phyloP scores from a whole-genome alignment of 371 early-diverging fungal genomes.

The Apophysomyces sp. region DNA sequence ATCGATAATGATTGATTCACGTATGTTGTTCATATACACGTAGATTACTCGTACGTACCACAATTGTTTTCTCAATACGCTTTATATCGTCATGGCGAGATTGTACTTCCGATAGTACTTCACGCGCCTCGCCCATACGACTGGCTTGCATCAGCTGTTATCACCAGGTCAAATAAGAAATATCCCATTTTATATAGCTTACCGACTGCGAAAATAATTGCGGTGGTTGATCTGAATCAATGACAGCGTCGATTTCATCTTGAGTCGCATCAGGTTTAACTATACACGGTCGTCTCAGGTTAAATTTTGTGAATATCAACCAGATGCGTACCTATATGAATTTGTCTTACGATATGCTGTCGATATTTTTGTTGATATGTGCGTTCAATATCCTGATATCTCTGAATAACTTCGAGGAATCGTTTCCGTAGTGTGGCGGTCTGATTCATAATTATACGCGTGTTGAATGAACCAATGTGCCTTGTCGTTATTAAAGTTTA shows the following conservation, averaged over 20 bases:
- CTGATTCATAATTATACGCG: slow-evolving; percentile 22
- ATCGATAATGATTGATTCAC: slow-evolving; percentile 9
- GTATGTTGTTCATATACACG: no score
- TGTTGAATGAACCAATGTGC: neutral
- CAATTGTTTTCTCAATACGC: slow-evolving; percentile 74
- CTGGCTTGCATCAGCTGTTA: slow-evolving; percentile 64
- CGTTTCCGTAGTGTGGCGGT: slow-evolving; percentile 67
- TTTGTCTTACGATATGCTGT: slow-evolving; percentile 79
- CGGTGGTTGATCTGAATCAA: slow-evolving; percentile 65
- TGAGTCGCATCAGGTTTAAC: slow-evolving; percentile 78
- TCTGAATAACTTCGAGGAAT: slow-evolving; percentile 77
- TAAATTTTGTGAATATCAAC: neutral
- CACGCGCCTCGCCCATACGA: slow-evolving; percentile 68
- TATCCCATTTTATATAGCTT: slow-evolving; percentile 1
- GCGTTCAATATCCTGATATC: slow-evolving; percentile 77
- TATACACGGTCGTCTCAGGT: slow-evolving; percentile 2
- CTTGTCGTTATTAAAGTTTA: neutral
- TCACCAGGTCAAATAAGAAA: neutral
- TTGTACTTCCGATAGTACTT: slow-evolving; percentile 77
- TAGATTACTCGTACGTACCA: no score
- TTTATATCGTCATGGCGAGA: slow-evolving; percentile 79
- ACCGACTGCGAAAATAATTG: slow-evolving; percentile 80
- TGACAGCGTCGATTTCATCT: slow-evolving; percentile 72
- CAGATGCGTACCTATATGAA: slow-evolving; percentile 62
- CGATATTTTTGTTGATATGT: slow-evolving; percentile 80